Conservation (phyloP, 352 stramenopile genomes). For the Stramenopiles sp. region DNA sequence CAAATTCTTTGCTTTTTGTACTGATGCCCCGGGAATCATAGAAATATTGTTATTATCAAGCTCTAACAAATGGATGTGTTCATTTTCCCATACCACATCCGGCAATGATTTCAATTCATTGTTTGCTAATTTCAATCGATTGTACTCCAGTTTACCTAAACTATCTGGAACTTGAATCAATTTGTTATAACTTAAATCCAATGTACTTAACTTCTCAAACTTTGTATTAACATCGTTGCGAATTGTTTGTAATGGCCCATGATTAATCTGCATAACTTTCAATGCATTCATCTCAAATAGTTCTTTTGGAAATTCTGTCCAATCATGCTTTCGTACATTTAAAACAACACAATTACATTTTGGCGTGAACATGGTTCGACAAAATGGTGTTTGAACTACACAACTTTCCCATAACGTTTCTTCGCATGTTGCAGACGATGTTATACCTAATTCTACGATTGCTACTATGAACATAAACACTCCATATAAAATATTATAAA, state of each 20-base stretch:
- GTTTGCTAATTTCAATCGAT: neutral
- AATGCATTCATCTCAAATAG: neutral
- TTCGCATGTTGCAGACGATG: neutral
- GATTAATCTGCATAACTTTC: neutral
- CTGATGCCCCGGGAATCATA: neutral
- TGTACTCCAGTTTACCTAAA: neutral
- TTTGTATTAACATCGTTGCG: neutral
- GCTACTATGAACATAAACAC: neutral
- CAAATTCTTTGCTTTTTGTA: neutral
- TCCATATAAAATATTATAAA: neutral
- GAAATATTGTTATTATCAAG: conserved; percentile 9
- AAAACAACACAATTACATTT: neutral
- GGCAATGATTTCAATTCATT: neutral
- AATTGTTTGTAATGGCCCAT: neutral
- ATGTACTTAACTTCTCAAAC: neutral
- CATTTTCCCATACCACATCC: neutral
- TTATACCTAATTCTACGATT: neutral
- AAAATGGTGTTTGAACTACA: neutral
- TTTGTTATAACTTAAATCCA: conserved; percentile 9
- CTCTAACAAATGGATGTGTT: neutral
- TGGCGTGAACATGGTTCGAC: neutral
- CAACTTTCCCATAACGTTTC: neutral
- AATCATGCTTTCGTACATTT: conserved; percentile 1
- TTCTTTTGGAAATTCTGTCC: neutral
- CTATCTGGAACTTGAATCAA: neutral